Conservation (phyloP, 768 basidiomycete genomes). For the Pleurotus tuber-regium region DNA sequence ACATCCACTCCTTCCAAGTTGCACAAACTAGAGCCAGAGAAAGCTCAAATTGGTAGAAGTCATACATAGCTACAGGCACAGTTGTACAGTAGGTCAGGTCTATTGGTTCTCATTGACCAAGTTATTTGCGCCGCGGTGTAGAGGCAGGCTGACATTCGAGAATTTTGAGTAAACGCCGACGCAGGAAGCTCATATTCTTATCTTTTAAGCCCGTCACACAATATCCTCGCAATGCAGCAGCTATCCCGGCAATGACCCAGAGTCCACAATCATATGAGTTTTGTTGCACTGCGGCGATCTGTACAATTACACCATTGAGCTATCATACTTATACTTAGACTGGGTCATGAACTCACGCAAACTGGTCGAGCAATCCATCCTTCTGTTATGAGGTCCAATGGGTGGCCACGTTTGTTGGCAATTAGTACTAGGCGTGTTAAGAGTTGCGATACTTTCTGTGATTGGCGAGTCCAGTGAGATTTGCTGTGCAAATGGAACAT, state of each 20-base stretch:
- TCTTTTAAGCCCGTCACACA: slow-evolving; percentile 4
- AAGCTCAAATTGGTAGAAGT: too few relatives aligned
- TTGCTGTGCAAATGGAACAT: background rate
- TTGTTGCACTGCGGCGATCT: slow-evolving; percentile 10
- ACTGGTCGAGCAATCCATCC: slow-evolving; percentile 16
- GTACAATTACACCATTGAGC: background rate
- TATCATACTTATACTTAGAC: background rate
- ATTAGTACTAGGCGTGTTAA: slow-evolving; percentile 13
- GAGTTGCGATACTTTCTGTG: slow-evolving; percentile 14
- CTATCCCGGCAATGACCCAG: slow-evolving; percentile 22
- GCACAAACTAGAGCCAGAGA: too few relatives aligned
- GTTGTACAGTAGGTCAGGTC: too few relatives aligned
- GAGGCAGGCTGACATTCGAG: too few relatives aligned
- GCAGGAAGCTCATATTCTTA: too few relatives aligned
- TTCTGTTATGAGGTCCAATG: slow-evolving; percentile 10
- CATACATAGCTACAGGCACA: too few relatives aligned
- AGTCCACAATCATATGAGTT: slow-evolving; percentile 21
- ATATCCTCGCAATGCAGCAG: slow-evolving; percentile 17
- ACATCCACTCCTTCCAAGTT: too few relatives aligned
- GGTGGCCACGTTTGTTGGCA: slow-evolving; percentile 9
- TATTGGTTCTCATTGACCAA: too few relatives aligned
- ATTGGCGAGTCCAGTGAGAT: background rate
- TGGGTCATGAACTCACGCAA: background rate
- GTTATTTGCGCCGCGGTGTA: too few relatives aligned
- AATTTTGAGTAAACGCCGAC: too few relatives aligned